phyloP scores from a whole-genome alignment of 148 eudicot genomes.

The Drosera capensis region DNA sequence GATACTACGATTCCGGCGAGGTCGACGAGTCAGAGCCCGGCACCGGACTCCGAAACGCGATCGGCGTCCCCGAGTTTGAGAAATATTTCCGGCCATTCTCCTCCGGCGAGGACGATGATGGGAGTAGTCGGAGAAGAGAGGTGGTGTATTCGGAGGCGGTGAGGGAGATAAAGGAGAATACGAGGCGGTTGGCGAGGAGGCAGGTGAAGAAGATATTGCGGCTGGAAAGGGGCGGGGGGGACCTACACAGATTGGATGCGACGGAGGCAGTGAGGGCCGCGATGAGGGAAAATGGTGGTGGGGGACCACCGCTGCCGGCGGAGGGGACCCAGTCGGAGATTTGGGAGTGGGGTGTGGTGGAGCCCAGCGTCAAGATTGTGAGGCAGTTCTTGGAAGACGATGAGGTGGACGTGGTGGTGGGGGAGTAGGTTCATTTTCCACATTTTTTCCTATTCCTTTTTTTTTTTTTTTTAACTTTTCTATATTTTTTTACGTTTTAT shows the following conservation, averaged over 20 bases:
- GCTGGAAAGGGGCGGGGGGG: slow-evolving; percentile 48
- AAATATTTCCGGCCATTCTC: slow-evolving; percentile 21
- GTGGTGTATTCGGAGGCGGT: slow-evolving; percentile 41
- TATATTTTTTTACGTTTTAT: too few relatives aligned
- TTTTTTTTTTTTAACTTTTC: too few relatives aligned
- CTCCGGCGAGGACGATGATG: background rate
- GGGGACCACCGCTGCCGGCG: slow-evolving; percentile 9
- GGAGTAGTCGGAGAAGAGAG: slow-evolving; percentile 6
- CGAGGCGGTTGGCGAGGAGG: slow-evolving; percentile 52
- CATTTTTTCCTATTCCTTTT: too few relatives aligned
- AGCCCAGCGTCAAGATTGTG: slow-evolving; percentile 75
- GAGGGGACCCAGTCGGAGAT: too few relatives aligned
- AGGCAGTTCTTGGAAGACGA: slow-evolving; percentile 50
- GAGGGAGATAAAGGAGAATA: slow-evolving; percentile 52
- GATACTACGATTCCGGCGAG: slow-evolving; percentile 22
- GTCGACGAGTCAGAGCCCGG: slow-evolving; percentile 2
- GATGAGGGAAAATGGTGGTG: slow-evolving; percentile 11
- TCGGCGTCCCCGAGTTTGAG: slow-evolving; percentile 81
- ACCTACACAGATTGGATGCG: slow-evolving; percentile 44
- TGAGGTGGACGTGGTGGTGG: too few relatives aligned
- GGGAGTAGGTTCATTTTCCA: too few relatives aligned
- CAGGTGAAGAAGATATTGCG: slow-evolving; percentile 71
- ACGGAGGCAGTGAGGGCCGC: slow-evolving; percentile 48
- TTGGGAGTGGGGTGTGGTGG: slow-evolving; percentile 54
- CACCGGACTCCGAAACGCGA: slow-evolving; percentile 45